phyloP scores from a whole-genome alignment of 768 basidiomycete genomes.

The Filobasidium floriforme region DNA sequence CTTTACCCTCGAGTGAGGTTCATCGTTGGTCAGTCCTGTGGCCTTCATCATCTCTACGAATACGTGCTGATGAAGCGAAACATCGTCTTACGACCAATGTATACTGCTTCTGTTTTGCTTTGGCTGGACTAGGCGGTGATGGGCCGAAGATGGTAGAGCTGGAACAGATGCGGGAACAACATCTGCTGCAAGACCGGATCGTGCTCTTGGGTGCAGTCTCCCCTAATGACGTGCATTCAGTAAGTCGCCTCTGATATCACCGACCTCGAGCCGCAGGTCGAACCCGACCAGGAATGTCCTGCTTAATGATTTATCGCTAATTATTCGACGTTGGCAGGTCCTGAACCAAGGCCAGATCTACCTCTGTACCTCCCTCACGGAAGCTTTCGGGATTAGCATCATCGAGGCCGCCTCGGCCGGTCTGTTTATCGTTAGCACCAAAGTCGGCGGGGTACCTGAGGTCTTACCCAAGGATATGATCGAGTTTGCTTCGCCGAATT shows the following conservation, averaged over 20 bases:
- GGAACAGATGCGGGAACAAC: conserved; percentile 88
- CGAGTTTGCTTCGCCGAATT: conserved; percentile 85
- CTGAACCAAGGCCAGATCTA: conserved; percentile 79
- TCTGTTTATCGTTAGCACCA: conserved; percentile 85
- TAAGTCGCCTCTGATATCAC: conserved; percentile 48
- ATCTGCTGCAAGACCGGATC: conserved; percentile 84
- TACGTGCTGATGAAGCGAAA: too few relatives aligned
- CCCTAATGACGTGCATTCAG: conserved; percentile 74
- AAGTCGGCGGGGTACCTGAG: conserved; percentile 92
- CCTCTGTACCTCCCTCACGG: conserved; percentile 90
- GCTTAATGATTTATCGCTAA: too few relatives aligned
- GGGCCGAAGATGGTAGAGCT: conserved; percentile 92
- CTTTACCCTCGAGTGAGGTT: conserved; percentile 81
- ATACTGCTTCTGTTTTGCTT: neutral
- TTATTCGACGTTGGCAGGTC: conserved; percentile 54
- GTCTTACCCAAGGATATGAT: conserved; percentile 91
- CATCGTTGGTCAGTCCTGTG: conserved; percentile 59
- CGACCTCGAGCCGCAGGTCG: too few relatives aligned
- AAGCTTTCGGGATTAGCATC: conserved; percentile 94
- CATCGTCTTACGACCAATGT: too few relatives aligned
- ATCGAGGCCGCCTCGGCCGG: conserved; percentile 94
- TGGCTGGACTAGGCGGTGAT: conserved; percentile 61
- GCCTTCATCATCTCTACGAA: neutral
- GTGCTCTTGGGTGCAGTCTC: conserved; percentile 73
- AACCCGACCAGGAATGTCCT: neutral